phyloP scores from a whole-genome alignment of 108 stramenopile species.

The Cyclotella cryptica region DNA sequence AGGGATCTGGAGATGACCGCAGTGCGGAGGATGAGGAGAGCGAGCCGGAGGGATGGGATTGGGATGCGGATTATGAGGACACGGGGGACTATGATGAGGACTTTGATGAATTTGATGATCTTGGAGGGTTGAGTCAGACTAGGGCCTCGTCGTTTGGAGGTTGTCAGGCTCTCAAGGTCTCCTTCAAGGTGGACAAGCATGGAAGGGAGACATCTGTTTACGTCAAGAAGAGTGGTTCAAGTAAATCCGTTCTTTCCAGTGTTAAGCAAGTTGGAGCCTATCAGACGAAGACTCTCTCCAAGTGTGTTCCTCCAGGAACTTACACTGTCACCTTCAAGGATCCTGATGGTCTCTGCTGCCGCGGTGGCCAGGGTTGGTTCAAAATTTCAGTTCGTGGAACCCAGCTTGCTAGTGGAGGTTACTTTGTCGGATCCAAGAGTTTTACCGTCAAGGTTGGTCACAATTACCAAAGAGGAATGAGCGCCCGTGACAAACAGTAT shows the following conservation, averaged over 20 bases:
- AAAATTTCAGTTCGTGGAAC: constrained; percentile 20
- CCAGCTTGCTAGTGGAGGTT: constrained; percentile 10
- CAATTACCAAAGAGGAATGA: constrained; percentile 16
- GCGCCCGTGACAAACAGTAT: constrained; percentile 19
- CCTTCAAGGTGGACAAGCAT: constrained; percentile 24
- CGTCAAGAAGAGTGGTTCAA: constrained; percentile 7
- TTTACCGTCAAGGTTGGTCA: constrained; percentile 25
- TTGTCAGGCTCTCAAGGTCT: constrained; percentile 16
- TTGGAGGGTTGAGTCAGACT: not conserved
- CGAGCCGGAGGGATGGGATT: constrained; percentile 2
- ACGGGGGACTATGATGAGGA: constrained; percentile 8
- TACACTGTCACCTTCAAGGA: constrained; percentile 27
- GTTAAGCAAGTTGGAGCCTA: constrained; percentile 19
- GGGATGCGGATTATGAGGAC: constrained; percentile 9
- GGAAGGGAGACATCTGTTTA: constrained; percentile 20
- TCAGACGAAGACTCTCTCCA: constrained; percentile 13
- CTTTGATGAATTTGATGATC: constrained; percentile 20
- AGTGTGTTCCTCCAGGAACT: constrained; percentile 23
- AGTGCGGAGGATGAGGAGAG: not conserved
- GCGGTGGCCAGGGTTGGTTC: constrained; percentile 28
- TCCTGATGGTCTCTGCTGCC: constrained; percentile 23
- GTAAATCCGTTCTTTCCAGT: not conserved
- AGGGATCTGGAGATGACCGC: not conserved
- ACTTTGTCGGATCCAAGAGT: constrained; percentile 23
- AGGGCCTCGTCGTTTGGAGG: not conserved